Conservation (phyloP, 345 rosid genomes). For the Boechera retrofracta region DNA sequence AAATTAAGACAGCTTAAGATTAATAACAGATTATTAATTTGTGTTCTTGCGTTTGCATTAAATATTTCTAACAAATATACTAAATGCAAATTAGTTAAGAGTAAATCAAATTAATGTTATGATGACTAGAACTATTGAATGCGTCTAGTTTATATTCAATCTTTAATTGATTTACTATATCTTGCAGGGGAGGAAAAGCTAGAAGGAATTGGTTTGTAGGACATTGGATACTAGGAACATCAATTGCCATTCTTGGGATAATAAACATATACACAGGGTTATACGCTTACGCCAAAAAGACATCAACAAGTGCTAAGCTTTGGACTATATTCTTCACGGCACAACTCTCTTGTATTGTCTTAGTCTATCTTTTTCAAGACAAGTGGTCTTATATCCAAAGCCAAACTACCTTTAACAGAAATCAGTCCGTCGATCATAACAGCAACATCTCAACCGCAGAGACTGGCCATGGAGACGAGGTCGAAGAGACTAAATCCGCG, state of each 20-base stretch:
- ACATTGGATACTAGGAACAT: slow-evolving; percentile 84
- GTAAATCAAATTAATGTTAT: neutral
- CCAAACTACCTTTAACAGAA: slow-evolving; percentile 9
- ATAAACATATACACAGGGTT: slow-evolving; percentile 88
- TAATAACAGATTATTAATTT: neutral
- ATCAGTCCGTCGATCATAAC: slow-evolving; percentile 41
- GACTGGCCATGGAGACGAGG: slow-evolving; percentile 32
- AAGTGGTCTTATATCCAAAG: slow-evolving; percentile 61
- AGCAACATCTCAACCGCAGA: slow-evolving; percentile 43
- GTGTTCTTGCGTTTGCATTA: neutral
- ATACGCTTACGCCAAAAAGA: slow-evolving; percentile 64
- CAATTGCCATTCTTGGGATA: slow-evolving; percentile 60
- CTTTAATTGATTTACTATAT: neutral
- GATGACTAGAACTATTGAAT: too few species aligned
- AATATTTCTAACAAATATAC: neutral
- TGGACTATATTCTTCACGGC: slow-evolving; percentile 82
- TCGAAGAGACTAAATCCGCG: slow-evolving; percentile 10
- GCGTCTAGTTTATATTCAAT: neutral
- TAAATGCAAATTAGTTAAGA: neutral
- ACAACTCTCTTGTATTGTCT: slow-evolving; percentile 61
- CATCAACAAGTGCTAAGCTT: slow-evolving; percentile 51
- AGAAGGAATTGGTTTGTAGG: slow-evolving; percentile 74
- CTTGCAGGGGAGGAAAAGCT: slow-evolving; percentile 63
- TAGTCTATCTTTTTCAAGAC: slow-evolving; percentile 82
- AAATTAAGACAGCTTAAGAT: neutral